Percentiles rank a stretch among this genome's conserved stretches.
Evolutionary conservation across 306 rosid species (phyloP).

Genomic region (Nissolia schottii): DNA sequence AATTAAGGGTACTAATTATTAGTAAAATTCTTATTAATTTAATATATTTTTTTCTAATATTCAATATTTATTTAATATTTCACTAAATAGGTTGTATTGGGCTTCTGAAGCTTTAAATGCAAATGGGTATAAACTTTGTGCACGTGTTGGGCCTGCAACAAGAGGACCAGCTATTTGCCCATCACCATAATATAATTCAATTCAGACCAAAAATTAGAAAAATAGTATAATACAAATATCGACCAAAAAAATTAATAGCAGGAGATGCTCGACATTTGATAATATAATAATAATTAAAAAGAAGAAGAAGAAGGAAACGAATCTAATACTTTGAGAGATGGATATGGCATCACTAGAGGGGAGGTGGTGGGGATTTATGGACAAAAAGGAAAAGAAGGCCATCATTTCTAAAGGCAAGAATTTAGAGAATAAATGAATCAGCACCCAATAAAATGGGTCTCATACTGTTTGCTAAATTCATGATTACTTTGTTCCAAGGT

Average conservation of each 20-base stretch:
- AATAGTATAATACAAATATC: too few relatives aligned
- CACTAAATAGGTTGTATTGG: background rate
- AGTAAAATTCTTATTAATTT: too few relatives aligned
- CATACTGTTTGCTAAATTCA: conserved; percentile 23
- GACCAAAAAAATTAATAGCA: too few relatives aligned
- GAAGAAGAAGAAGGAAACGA: background rate
- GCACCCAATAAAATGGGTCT: conserved; percentile 38
- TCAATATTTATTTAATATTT: background rate
- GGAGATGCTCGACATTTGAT: background rate
- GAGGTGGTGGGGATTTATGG: conserved; percentile 41
- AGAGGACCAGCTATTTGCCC: background rate
- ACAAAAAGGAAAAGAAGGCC: conserved; percentile 38
- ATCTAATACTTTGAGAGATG: conserved; percentile 20
- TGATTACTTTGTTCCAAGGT: conserved; percentile 32
- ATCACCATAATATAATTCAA: too few relatives aligned
- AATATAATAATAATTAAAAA: background rate
- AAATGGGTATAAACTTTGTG: background rate
- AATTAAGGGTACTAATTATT: too few relatives aligned
- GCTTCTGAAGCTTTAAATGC: background rate
- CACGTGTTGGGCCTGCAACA: background rate
- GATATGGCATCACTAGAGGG: conserved; percentile 13
- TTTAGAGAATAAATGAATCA: conserved; percentile 29
- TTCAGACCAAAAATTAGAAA: too few relatives aligned
- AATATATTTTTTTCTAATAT: too few relatives aligned
- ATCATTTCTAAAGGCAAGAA: conserved; percentile 39